Evolutionary conservation across 306 rosid species (phyloP), one percentile per base, ranked within the genome.

Genomic region (Morella rubra): DNA sequence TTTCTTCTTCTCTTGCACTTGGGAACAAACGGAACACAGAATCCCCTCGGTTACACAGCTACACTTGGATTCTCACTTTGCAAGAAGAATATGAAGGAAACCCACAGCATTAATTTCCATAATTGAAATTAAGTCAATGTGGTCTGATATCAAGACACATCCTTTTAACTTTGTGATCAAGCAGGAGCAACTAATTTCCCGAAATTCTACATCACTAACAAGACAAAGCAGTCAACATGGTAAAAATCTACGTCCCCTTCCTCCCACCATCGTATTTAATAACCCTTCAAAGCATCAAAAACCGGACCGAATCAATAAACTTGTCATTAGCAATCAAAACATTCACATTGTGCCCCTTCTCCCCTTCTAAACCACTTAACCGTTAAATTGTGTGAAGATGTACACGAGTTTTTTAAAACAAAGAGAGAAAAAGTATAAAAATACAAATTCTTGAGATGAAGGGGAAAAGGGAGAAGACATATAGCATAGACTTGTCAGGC

Each of bases 121-220:
- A 77, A 46, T 44, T 24, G 37, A 18, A 15, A 69, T 51, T 32
- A 24, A 24, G 54, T 40, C 20, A 16, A 42, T 50, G n/a, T 32
- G 32, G 44, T 69, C 32, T 27, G 32, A 27, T 2, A 70, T 37
- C 52, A 32, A 61, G 19, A 61, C 12, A 13, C 18, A 32, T 12
- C 68, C 44, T 32, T 27, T 32, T 27, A n/a, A 58, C 8, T 70
- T 77, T 49, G 44, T 47, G 19, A n/a, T 58, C 44, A 46, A 59
- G 44, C 52, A 56, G 47, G 12, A 37, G 10, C 19, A 56, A 46
- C 61, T 59, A 55, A 47, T 58, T 47, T 73, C 71, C 47, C 44
- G 37, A 69, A 58, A 20, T 46, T 54, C 64, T 53, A 58, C 62
- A 45, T 69, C 47, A 61, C 10, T 61, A 19, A 61, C 19, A 61